phyloP scores from a whole-genome alignment of 805 yeast genomes.

The Dipodascopsis uninucleata region DNA sequence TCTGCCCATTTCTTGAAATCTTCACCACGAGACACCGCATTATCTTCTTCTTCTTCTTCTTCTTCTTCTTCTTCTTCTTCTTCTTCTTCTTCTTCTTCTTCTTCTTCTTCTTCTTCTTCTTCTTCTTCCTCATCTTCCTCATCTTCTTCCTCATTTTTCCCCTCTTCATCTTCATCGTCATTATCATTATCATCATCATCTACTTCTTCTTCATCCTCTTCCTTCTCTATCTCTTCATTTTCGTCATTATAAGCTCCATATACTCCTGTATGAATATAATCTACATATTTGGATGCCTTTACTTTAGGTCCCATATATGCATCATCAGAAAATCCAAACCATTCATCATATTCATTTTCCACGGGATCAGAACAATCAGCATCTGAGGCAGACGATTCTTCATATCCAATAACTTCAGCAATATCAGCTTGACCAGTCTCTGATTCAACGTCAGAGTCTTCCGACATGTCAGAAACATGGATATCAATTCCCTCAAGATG shows the following conservation, averaged over 20 bases:
- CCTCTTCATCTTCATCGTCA: constrained; percentile 31
- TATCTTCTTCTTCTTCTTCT: constrained; percentile 18
- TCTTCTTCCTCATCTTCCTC: constrained; percentile 17
- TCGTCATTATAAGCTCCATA: constrained; percentile 21
- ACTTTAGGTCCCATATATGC: too few relatives aligned
- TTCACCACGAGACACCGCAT: constrained; percentile 45
- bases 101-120: constrained; percentile 40
- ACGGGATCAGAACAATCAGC: too few relatives aligned
- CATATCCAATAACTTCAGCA: constrained; percentile 38
- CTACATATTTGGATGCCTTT: too few relatives aligned
- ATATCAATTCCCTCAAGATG: constrained; percentile 63
- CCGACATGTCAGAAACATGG: background rate
- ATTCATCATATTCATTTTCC: constrained; percentile 38
- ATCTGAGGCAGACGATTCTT: constrained; percentile 34
- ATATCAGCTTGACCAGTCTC: constrained; percentile 33
- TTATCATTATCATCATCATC: constrained; percentile 10
- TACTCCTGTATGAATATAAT: too few relatives aligned
- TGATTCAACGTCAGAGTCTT: constrained; percentile 30
- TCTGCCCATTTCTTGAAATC: constrained; percentile 90
- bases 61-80: constrained; percentile 15
- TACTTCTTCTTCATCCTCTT: constrained; percentile 8
- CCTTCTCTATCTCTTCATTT: background rate
- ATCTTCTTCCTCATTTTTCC: constrained; percentile 31
- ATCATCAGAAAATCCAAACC: constrained; percentile 29
- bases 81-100: constrained; percentile 31